Base-by-base conservation (phyloP, 2,329 filamentous ascomycete species). In the Colletotrichum lindemuthianum region DNA sequence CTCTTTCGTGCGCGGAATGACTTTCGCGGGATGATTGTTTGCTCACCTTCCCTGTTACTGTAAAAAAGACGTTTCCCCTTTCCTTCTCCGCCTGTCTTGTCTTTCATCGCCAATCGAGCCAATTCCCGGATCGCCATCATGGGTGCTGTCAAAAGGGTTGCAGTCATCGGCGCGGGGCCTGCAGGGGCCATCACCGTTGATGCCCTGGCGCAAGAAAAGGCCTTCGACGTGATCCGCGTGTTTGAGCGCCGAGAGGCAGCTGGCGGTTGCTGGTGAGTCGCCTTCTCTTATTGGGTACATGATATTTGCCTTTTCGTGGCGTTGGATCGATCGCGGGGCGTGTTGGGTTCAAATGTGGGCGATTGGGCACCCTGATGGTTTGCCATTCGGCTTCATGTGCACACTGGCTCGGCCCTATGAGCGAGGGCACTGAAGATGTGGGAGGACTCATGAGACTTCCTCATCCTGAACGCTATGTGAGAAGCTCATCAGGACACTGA, bases 81-180 rank as follows among this genome's bases (percentile, higher is more conserved):
- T 24, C n/a, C 33, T 37, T 24, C 48, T 63, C 41, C 47, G 11
- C 11, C 10, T 36, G 37, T 15, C 12, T 33, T 11, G 10, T 45
- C 15, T 10, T 10, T 16, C 11, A 10, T 10, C 15, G 43, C 15
- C 3, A 44, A 15, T 15, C 41, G 9, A 16, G 13, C n/a, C 12
- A 34, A 15, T 34, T 5, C 16, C 15, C 7, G 8, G 2, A 13
- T 13, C 13, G 8, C 16, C 63, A 49, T 40, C 40, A 68, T 68
- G 67, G 65, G 61, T 41, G 57, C 66, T 13, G 53, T 72, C 6
- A 76, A 75, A 57, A 72, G 76, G 37, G 82, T 90, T 11, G 87
- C 87, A 15, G 81, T 90, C 6, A 86, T 90, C 69, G 87, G 87
- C 7, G 81, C 86, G 3, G 87, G 87, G 6, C 87, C 88, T 7